Percentiles rank a stretch among this genome's conserved stretches.
These are phyloP conservation scores for Cymbomonas tetramitiformis DNA, from an alignment of 139 green algal genomes.

Conservation along the genomic window DNA sequence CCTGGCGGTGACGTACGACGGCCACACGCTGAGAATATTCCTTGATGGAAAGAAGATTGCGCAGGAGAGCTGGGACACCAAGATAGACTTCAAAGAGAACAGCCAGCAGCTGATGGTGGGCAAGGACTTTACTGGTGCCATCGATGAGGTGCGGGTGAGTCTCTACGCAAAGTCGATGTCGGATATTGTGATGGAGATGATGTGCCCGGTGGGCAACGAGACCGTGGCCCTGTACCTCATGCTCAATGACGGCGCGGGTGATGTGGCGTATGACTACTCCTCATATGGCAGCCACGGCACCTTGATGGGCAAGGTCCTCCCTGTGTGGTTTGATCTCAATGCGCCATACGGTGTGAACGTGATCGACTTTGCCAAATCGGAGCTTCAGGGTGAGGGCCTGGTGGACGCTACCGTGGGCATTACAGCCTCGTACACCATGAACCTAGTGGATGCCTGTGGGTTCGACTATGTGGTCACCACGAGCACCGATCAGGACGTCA, in stretches of 20 bases:
- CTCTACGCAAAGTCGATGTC: neutral
- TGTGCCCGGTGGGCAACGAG: neutral
- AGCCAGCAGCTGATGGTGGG: conserved; percentile 12
- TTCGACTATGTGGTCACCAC: conserved; percentile 2
- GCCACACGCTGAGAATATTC: neutral
- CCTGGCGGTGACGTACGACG: conserved; percentile 8
- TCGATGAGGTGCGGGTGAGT: conserved; percentile 13
- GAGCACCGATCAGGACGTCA: too few species aligned
- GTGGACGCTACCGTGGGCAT: neutral
- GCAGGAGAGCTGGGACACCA: neutral
- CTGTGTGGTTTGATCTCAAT: too few species aligned
- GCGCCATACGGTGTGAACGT: neutral
- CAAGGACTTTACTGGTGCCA: neutral
- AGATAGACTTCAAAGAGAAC: neutral
- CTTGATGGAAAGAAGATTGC: conserved; percentile 1
- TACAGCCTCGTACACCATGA: neutral
- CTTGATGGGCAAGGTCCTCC: too few species aligned
- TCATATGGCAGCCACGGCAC: neutral
- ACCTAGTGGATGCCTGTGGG: conserved; percentile 8
- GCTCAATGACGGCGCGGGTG: conserved; percentile 10
- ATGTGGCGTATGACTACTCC: conserved; percentile 17
- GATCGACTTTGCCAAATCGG: neutral
- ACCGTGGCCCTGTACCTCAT: conserved; percentile 2
- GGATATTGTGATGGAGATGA: neutral
- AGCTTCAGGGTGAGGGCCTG: neutral